Evolutionary conservation across 1,139 yeast species (phyloP), one percentile per base, ranked within the genome.

Genomic region (Pichiaceae sp.): DNA sequence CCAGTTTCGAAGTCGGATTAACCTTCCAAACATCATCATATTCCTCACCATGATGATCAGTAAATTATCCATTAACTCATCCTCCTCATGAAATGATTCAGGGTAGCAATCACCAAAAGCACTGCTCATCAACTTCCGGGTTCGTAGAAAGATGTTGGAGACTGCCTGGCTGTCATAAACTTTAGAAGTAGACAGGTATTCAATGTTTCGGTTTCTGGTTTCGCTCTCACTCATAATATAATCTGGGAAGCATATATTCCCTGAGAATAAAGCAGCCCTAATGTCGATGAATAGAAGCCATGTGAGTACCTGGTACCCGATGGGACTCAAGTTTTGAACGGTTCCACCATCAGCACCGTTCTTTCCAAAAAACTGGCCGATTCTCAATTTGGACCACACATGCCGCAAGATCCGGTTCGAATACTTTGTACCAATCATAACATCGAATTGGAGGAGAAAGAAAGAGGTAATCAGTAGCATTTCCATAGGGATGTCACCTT

Each of bases 181-280:
- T 27, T 33, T 36, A 15, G 38, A 36, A 24, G 27, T 26, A 5
- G 26, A 18, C 32, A 33, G 17, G 15, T 34, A 31, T 16, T 31
- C 36, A 4, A 27, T 31, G 26, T 35, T 30, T 7, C 36, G 33
- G 29, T 33, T 33, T 9, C 29, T 8, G 17, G 32, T 27, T 14
- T 29, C 21, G n/a, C 29, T 35, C 18, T 25, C 24, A 9, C 19
- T 17, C 8, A 26, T 16, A 19, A 36, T 21, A 27, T 36, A 36
- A 17, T 36, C 38, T 12, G 38, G 38, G 15, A 36, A 36, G 19
- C 36, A 32, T 12, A 36, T 36, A 29, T 36, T 36, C 12, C 38
- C 38, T 15, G 26, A 32, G 26, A 36, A 36, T 23, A 36, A 25
- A 4, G 38, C 24, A 21, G 38, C 32, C 19, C 38, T 26, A 4